Evolutionary conservation across 2,329 filamentous ascomycete species (phyloP), one percentile per base, ranked within the genome.

Genomic region (Fusarium mangiferae): DNA sequence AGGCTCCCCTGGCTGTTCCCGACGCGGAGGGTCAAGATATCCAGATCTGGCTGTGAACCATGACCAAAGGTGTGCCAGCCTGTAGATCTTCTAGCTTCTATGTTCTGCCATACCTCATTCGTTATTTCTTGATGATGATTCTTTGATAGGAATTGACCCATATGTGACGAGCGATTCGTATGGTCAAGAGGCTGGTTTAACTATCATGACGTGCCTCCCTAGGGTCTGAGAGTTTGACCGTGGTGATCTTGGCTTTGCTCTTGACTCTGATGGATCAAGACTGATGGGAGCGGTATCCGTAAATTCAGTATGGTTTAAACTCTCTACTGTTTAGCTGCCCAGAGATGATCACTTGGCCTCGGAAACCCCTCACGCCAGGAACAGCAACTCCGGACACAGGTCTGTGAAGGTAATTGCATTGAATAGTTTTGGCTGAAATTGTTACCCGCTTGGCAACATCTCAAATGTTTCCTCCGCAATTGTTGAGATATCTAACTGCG

Each of bases 1-100:
- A 66, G 76, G 77, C 73, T 75, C 68, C 76, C 76, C 76, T 77
- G 73, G 69, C 51, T 66, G 67, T 68, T 75, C 66, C 64, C 64
- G 69, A 64, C 66, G 42, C 72, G 70, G 62, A 78, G 75, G 70
- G 74, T 74, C 75, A 60, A 78, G 77, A 76, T 77, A 71, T 51
- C 59, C 60, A 73, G 68, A 71, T 73, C 70, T 71, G 72, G 75
- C 73, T 78, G 64, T 72, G 68, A 72, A 75, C 69, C 74, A 74
- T 70, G 74, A 62, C 39, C 51, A 66, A 61, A 70, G 62, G 71
- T 74, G 67, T 74, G 62, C 54, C 72, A 74, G 67, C 39, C 36
- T 65, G 71, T 71, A 72, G 72, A 74, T 74, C 71, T 42, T 57
- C 36, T 52, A 74, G 28, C 12, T 51, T 35, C 48, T 9, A 35